Base-by-base conservation (phyloP, 2,329 filamentous ascomycete genomes). In the Seiridium cupressi region DNA sequence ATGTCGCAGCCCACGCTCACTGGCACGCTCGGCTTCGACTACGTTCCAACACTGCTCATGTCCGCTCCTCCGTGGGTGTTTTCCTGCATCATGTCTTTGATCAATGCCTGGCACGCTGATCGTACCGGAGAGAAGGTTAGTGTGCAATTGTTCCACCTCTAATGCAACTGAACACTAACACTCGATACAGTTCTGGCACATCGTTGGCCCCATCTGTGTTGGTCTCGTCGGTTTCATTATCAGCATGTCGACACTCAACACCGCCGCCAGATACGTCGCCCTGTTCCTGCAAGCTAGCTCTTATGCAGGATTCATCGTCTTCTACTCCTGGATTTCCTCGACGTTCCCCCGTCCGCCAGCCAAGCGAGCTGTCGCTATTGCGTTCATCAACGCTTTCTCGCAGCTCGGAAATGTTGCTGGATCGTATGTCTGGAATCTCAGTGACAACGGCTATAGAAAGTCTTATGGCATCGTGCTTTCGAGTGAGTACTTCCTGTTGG, bases 391-490 rank as follows among this genome's bases (percentile, higher is more conserved):
- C 69, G 84, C 78, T 60, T 82, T 83, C 72, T 79, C 77, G 46
- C 84, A 84, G 73, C 75, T 86, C 3, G 83, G 83, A 57, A 86
- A 85, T 67, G 78, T 85, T 0, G 85, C 85, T 0, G 86, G 86
- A 2, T 84, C 81, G 60, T 89, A 89, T 66, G 85, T 89, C 3
- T 89, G 86, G 86, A 74, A 79, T 57, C 76, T 89, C 55, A 74
- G 77, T 32, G 84, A 80, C 0, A 81, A 88, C 62, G 86, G 86
- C 0, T 89, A 80, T 76, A 80, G 86, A 63, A 82, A 84, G 74
- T 87, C 84, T 62, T 89, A 89, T 66, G 86, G 84, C 3, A 86
- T 89, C 60, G 86, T 89, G 4, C 80, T 82, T 11, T 77, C 84
- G 67, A 89, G 51, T 55, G 31, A 55, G 51, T 55, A 11, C 8